These are phyloP conservation scores for Parastagonospora nodorum DNA, from an alignment of 2,329 filamentous ascomycete species.

Conservation along the genomic window DNA sequence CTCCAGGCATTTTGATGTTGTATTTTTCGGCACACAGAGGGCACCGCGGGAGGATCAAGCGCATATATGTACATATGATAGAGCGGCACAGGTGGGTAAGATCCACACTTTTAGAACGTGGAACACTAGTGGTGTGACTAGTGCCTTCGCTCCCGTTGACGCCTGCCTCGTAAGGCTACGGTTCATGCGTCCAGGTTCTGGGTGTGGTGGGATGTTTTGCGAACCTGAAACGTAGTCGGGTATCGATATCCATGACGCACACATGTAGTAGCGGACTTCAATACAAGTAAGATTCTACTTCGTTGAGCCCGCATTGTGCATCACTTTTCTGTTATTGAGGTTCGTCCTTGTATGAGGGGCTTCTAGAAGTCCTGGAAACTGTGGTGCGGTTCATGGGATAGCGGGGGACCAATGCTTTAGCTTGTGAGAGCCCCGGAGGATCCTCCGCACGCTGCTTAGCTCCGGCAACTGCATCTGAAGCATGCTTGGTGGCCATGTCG, in stretches of 20 bases:
- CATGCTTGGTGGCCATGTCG: neutral
- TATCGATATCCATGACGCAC: neutral
- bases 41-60: no score
- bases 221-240: neutral
- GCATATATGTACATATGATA: no score
- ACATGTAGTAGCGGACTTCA: neutral
- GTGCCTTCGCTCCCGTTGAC: neutral
- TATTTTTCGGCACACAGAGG: no score
- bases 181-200: neutral
- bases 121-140: neutral
- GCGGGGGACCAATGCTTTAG: neutral
- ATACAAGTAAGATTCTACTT: no score
- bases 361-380: neutral
- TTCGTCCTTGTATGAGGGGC: neutral
- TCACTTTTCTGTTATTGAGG: no score
- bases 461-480: neutral
- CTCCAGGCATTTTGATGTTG: constrained; percentile 20
- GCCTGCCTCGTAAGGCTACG: neutral
- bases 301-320: no score
- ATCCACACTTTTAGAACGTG: neutral
- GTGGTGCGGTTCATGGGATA: neutral
- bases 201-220: neutral
- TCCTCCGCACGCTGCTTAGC: neutral
- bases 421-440: neutral
- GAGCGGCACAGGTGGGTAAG: neutral